Evolutionary conservation across 441 rosid species (phyloP), one percentile per base, ranked within the genome.

Genomic region (Heliophila coronopifolia): DNA sequence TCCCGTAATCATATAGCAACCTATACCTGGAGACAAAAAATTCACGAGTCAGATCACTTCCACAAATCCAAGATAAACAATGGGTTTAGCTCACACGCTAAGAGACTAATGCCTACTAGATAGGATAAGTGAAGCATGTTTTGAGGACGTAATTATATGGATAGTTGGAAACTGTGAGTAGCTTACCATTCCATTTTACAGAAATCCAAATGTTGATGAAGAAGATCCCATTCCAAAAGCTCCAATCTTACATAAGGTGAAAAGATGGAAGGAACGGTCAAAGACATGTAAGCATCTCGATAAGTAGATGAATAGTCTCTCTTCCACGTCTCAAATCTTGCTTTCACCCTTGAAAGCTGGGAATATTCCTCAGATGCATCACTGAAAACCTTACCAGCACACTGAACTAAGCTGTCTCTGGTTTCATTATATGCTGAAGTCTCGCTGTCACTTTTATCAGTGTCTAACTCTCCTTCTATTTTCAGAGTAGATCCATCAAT

Each of bases 301-400:
- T 92, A 88, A 71, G 76, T 76, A 17, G 79, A 66, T 31, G 83
- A 58, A 73, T 81, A 92, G 44, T 79, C 77, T 68, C 71, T 81
- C 76, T 92, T 92, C 87, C 91, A 92, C 59, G 48, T 75, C 71
- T 87, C 96, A 65, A 87, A 76, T 73, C 67, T 81, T 58, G 78
- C 80, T 79, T 83, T 87, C 44, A 91, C 93, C 47, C 46, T 60
- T 31, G 82, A 79, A 54, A 92, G 86, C 61, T 84, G 79, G 46
- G 96, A 86, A 72, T 75, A 92, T 52, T 92, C 98, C 51, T 92
- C 98, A 16, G 87, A 77, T 17, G 92, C 85, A 73, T 92, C 94
- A 74, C 84, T 73, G 63, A 92, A 83, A 50, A 87, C 72, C 67
- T 79, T 74, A 73, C 75, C 90, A 26, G 92, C 96, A 31, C 78